Percentiles rank a stretch among this genome's conserved stretches.
Evolutionary conservation across 2,329 filamentous ascomycete species (phyloP).

Genomic region (Fusarium penzigii): DNA sequence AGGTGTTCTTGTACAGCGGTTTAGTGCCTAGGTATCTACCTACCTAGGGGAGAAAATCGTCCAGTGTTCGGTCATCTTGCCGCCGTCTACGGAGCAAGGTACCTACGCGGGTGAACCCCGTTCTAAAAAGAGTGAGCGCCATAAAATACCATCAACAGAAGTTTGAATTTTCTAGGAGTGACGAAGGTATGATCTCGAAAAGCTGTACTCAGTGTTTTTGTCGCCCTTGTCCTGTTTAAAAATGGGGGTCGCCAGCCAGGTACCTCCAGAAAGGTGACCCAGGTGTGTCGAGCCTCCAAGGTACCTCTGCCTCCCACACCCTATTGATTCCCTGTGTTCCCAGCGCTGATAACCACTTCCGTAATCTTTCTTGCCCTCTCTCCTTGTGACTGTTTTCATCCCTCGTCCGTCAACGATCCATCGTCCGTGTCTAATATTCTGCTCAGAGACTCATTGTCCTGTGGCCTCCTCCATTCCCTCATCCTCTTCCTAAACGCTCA

Average conservation of each 20-base stretch:
- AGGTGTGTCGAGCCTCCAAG: background rate
- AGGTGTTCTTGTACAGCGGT: background rate
- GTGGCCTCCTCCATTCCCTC: conserved; percentile 12
- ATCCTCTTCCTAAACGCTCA: conserved; percentile 19
- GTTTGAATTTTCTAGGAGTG: no score
- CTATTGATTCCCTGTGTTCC: background rate
- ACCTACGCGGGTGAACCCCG: no score
- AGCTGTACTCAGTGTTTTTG: no score
- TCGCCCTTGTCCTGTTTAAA: no score
- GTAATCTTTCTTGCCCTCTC: conserved; percentile 1
- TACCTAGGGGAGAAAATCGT: no score
- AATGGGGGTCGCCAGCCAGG: no score
- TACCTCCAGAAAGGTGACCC: no score
- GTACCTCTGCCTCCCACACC: background rate
- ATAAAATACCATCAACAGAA: no score
- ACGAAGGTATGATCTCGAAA: no score
- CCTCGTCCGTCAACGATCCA: conserved; percentile 20
- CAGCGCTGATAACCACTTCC: background rate
- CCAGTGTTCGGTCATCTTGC: no score
- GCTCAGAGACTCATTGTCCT: conserved; percentile 21
- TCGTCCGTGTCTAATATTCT: conserved; percentile 18
- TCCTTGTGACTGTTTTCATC: conserved; percentile 22
- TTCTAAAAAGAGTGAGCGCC: no score
- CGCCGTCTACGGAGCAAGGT: no score
- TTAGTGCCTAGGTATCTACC: background rate